Percentiles rank a stretch among this genome's conserved stretches.
phyloP scores from a whole-genome alignment of 805 yeast genomes.

The Naumovozyma castellii region DNA sequence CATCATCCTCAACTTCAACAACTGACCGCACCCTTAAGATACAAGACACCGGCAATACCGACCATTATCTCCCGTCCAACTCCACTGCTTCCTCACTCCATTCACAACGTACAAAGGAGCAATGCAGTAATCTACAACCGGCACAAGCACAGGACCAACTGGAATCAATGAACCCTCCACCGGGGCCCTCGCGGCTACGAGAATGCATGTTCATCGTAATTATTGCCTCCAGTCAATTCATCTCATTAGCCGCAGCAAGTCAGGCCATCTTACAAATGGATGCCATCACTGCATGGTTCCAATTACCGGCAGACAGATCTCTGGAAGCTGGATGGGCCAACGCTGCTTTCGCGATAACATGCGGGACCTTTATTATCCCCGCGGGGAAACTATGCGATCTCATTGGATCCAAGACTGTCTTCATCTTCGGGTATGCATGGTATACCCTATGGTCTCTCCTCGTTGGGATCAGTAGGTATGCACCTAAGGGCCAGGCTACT shows the following conservation, averaged over 20 bases:
- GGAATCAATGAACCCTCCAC: too few relatives aligned
- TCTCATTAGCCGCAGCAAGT: slow-evolving; percentile 6
- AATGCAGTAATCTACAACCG: too few relatives aligned
- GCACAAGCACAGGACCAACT: too few relatives aligned
- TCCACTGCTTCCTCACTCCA: too few relatives aligned
- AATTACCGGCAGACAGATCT: slow-evolving; percentile 1
- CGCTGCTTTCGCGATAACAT: slow-evolving; percentile 9
- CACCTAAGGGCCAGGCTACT: slow-evolving; percentile 9
- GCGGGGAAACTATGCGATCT: slow-evolving; percentile 67
- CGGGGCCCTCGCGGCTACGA: too few relatives aligned
- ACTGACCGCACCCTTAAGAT: too few relatives aligned
- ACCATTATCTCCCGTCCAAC: too few relatives aligned
- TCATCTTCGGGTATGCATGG: slow-evolving; percentile 51
- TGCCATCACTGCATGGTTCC: slow-evolving; percentile 3
- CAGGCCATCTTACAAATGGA: slow-evolving; percentile 10
- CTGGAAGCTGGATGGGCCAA: slow-evolving; percentile 10
- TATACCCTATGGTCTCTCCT: slow-evolving; percentile 48
- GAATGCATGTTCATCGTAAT: slow-evolving; percentile 6
- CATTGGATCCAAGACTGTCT: slow-evolving; percentile 47
- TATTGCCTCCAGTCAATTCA: slow-evolving; percentile 6
- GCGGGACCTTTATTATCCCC: slow-evolving; percentile 57
- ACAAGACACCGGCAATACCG: too few relatives aligned
- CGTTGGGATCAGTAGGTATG: slow-evolving; percentile 40
- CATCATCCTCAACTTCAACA: too few relatives aligned
- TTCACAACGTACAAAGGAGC: too few relatives aligned